Conservation (phyloP, 306 rosid species). For the Herpetospermum pedunculosum region DNA sequence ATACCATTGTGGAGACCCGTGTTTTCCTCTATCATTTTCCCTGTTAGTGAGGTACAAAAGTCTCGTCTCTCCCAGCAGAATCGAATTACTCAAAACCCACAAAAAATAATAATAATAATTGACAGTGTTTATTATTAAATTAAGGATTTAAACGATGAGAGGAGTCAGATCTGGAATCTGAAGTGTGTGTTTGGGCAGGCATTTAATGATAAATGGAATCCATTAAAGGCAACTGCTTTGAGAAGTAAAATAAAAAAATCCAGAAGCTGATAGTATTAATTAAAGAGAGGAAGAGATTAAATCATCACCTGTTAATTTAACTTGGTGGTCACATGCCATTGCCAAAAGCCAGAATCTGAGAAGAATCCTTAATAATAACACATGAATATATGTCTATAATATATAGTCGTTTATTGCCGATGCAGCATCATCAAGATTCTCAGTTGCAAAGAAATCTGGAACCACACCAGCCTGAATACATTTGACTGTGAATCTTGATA, state of each 20-base stretch:
- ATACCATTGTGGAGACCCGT: too few species aligned
- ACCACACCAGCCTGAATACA: not conserved
- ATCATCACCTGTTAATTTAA: not conserved
- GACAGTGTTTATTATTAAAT: not conserved
- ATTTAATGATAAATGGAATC: not conserved
- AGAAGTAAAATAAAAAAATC: not conserved
- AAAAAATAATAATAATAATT: not conserved
- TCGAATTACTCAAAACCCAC: not conserved
- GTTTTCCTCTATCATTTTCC: too few species aligned
- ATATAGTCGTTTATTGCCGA: conserved; percentile 26
- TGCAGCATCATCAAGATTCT: conserved; percentile 99
- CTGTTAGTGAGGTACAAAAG: conserved; percentile 2
- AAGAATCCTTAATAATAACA: not conserved
- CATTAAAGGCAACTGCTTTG: not conserved
- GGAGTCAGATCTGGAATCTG: conserved; percentile 5
- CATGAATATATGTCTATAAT: not conserved
- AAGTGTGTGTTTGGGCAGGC: not conserved
- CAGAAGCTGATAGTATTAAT: not conserved
- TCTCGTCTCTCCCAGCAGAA: conserved; percentile 1
- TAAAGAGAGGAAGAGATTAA: not conserved
- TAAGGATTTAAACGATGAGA: not conserved
- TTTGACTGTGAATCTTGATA: conserved; percentile 93
- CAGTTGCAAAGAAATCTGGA: conserved; percentile 24
- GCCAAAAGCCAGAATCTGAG: not conserved
- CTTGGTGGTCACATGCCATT: too few species aligned